Evolutionary conservation across 306 rosid species (phyloP).

Genomic region (Castanea mollissima): DNA sequence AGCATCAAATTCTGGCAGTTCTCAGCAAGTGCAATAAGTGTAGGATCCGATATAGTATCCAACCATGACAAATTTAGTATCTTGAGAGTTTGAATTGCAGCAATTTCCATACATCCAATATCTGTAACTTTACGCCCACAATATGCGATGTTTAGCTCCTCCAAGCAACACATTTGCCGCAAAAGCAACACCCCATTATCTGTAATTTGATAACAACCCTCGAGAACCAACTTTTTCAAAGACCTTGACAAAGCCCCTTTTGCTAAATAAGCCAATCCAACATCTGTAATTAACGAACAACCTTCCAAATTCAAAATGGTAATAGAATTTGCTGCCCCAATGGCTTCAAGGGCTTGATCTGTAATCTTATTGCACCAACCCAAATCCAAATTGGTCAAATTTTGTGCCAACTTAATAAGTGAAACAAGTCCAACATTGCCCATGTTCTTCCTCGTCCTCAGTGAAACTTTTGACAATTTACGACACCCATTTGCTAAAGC

Average conservation of each 20-base stretch:
- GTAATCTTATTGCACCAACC: slow-evolving; percentile 12
- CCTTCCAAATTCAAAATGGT: slow-evolving; percentile 21
- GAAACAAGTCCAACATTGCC: slow-evolving; percentile 11
- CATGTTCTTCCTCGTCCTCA: slow-evolving; percentile 19
- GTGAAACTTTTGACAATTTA: slow-evolving; percentile 5
- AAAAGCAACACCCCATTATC: slow-evolving; percentile 21
- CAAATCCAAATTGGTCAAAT: slow-evolving; percentile 27
- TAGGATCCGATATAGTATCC: slow-evolving; percentile 22
- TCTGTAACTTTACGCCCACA: slow-evolving; percentile 33
- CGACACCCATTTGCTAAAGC: slow-evolving; percentile 18
- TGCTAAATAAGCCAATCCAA: slow-evolving; percentile 16
- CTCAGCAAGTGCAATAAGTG: slow-evolving; percentile 25
- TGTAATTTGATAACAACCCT: slow-evolving; percentile 26
- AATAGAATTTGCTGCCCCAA: slow-evolving; percentile 10
- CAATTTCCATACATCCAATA: slow-evolving; percentile 17
- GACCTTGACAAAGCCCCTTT: slow-evolving; percentile 24
- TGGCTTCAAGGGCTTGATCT: slow-evolving; percentile 24
- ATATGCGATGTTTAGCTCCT: slow-evolving; percentile 33
- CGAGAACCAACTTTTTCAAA: slow-evolving; percentile 14
- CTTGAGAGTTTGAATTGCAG: slow-evolving; percentile 11
- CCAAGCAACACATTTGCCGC: slow-evolving; percentile 18
- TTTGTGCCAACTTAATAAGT: not conserved
- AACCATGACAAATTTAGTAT: slow-evolving; percentile 27
- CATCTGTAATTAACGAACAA: slow-evolving; percentile 26
- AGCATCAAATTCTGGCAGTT: slow-evolving; percentile 7